A percentile compares a stretch with the other conserved stretches of the same genome.
Evolutionary conservation across 169 alveolate genomes (phyloP).

Genomic region (Plasmodium yoelii): DNA sequence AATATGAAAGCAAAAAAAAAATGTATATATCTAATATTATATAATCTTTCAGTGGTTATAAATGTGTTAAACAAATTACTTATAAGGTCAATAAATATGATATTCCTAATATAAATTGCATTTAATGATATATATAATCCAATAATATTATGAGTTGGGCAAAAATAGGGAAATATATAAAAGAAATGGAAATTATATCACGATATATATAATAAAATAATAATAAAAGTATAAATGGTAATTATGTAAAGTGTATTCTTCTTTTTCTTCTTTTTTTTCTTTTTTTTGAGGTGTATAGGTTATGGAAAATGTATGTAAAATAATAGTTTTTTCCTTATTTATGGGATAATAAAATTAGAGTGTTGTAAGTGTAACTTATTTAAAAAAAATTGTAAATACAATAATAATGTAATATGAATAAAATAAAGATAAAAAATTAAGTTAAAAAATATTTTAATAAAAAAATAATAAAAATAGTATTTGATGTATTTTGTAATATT

Average conservation of each 20-base stretch:
- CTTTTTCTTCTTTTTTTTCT: neutral
- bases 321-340: slow-evolving; percentile 18
- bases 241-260: slow-evolving; percentile 20
- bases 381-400: neutral
- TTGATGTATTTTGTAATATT: neutral
- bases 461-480: slow-evolving; percentile 3
- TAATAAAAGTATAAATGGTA: slow-evolving; percentile 25
- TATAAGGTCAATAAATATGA: slow-evolving; percentile 12
- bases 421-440: neutral
- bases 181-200: neutral
- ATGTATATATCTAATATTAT: neutral
- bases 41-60: slow-evolving; percentile 25
- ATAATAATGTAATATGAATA: neutral
- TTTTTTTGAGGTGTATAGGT: neutral
- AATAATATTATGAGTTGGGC: neutral
- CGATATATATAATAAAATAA: slow-evolving; percentile 12
- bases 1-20: neutral
- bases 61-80: slow-evolving; percentile 29
- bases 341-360: neutral
- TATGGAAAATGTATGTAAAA: slow-evolving; percentile 13
- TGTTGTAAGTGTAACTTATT: slow-evolving; percentile 28
- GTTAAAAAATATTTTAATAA: slow-evolving; percentile 12
- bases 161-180: neutral
- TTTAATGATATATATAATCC: neutral
- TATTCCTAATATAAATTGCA: neutral